These are phyloP conservation scores for Pleurotus djamor DNA, from an alignment of 768 basidiomycete species.

Conservation along the genomic window DNA sequence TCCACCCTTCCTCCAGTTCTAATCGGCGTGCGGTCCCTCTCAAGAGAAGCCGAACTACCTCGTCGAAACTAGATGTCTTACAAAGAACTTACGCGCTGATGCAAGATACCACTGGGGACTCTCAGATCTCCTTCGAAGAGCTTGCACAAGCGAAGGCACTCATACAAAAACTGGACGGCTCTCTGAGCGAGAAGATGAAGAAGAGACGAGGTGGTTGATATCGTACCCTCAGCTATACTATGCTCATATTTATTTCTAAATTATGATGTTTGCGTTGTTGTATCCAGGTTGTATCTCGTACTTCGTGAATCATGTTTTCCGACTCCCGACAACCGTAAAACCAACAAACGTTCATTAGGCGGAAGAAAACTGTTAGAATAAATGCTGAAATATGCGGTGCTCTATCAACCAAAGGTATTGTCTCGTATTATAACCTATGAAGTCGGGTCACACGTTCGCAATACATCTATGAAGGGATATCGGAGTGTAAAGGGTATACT, in stretches of 20 bases:
- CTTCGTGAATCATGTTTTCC: no score
- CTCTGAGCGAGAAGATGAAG: conserved; percentile 43
- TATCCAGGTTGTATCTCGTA: no score
- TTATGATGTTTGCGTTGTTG: no score
- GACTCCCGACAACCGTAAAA: no score
- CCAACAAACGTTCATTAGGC: background rate
- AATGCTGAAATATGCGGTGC: conserved; percentile 52
- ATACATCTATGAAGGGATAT: conserved; percentile 17
- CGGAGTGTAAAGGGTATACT: conserved; percentile 12
- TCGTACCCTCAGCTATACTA: no score
- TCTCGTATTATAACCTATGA: conserved; percentile 48
- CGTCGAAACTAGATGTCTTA: conserved; percentile 40
- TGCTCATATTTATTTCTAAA: no score
- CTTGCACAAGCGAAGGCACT: conserved; percentile 43
- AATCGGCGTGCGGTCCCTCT: conserved; percentile 18
- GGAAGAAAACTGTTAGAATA: conserved; percentile 16
- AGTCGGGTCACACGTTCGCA: conserved; percentile 21
- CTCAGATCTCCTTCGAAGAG: conserved; percentile 49
- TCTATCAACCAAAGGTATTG: conserved; percentile 37
- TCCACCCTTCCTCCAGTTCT: conserved; percentile 5
- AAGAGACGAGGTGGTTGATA: conserved; percentile 18
- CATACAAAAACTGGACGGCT: conserved; percentile 42
- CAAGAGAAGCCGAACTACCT: conserved; percentile 34
- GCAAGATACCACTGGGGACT: conserved; percentile 28
- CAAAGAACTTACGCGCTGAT: conserved; percentile 42